These are phyloP conservation scores for Novakomyces olei DNA, from an alignment of 805 yeast species.

Conservation along the genomic window DNA sequence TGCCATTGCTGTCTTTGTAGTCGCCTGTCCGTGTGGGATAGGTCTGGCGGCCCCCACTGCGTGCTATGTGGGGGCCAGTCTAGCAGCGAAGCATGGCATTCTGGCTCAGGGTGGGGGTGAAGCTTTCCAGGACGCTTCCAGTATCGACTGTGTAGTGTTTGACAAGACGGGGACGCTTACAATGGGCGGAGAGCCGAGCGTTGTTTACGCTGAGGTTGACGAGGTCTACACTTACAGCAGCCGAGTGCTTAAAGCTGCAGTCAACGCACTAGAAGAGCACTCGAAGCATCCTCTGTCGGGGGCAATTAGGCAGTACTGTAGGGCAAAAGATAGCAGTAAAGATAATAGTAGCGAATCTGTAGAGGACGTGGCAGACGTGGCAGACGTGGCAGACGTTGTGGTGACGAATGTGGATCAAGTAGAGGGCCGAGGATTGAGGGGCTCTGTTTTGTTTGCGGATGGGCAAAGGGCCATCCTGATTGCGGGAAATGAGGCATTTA, in stretches of 20 bases:
- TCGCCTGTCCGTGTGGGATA: slow-evolving; percentile 95
- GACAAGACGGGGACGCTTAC: slow-evolving; percentile 96
- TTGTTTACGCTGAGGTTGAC: too few relatives aligned
- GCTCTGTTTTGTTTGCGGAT: too few relatives aligned
- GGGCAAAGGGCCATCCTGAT: too few relatives aligned
- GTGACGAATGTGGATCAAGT: too few relatives aligned
- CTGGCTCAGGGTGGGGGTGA: slow-evolving; percentile 88
- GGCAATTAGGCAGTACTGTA: slow-evolving; percentile 31
- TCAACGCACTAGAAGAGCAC: slow-evolving; percentile 37
- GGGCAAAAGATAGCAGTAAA: too few relatives aligned
- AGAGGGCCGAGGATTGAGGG: too few relatives aligned
- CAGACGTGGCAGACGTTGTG: too few relatives aligned
- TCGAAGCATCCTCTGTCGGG: slow-evolving; percentile 50
- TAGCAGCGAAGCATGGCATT: slow-evolving; percentile 77
- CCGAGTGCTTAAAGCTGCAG: too few relatives aligned
- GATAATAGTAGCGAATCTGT: too few relatives aligned
- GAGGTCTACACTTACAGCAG: too few relatives aligned
- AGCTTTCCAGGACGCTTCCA: slow-evolving; percentile 52
- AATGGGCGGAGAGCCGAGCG: slow-evolving; percentile 38
- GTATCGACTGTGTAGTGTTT: slow-evolving; percentile 46
- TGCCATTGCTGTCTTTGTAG: slow-evolving; percentile 80
- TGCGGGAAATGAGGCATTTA: too few relatives aligned
- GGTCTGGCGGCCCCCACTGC: slow-evolving; percentile 98
- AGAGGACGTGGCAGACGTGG: too few relatives aligned
- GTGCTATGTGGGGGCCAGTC: slow-evolving; percentile 95